Percentiles rank a stretch among this genome's conserved stretches.
Evolutionary conservation across 192 early-diverging fungal genomes (phyloP).

Genomic region (Linnemannia elongata): DNA sequence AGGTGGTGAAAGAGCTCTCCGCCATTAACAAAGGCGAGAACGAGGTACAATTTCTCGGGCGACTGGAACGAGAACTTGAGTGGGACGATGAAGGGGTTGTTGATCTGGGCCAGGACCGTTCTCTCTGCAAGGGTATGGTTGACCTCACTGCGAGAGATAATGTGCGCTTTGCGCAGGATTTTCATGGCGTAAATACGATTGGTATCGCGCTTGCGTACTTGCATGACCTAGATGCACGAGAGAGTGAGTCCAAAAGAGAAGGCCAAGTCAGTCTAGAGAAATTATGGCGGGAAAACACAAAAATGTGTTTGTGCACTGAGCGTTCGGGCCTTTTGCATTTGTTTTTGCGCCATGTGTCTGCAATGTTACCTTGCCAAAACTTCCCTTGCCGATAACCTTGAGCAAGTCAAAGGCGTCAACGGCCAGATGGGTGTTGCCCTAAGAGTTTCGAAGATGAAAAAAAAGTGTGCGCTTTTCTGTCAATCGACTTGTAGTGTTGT

Average conservation of each 20-base stretch:
- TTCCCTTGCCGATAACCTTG: slow-evolving; percentile 96
- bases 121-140: slow-evolving; percentile 95
- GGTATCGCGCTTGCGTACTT: slow-evolving; percentile 93
- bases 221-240: slow-evolving; percentile 71
- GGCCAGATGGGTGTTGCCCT: slow-evolving; percentile 79
- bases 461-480: slow-evolving; percentile 2
- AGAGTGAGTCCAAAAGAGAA: background rate
- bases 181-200: slow-evolving; percentile 98
- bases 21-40: slow-evolving; percentile 95
- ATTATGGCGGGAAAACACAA: slow-evolving; percentile 15
- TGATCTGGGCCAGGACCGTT: slow-evolving; percentile 90
- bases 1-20: slow-evolving; percentile 98
- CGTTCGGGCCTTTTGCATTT: slow-evolving; percentile 10
- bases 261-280: background rate
- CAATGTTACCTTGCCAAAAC: slow-evolving; percentile 90
- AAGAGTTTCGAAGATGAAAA: slow-evolving; percentile 18
- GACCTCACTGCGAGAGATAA: slow-evolving; percentile 93
- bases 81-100: slow-evolving; percentile 94
- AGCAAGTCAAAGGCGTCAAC: slow-evolving; percentile 95
- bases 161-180: slow-evolving; percentile 92
- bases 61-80: slow-evolving; percentile 96
- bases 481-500: background rate
- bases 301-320: background rate
- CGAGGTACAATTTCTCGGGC: slow-evolving; percentile 94
- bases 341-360: background rate